A percentile compares a stretch with the other conserved stretches of the same genome.
These are phyloP conservation scores for Catharanthus roseus DNA, from an alignment of 257 asterid genomes.

Conservation along the genomic window DNA sequence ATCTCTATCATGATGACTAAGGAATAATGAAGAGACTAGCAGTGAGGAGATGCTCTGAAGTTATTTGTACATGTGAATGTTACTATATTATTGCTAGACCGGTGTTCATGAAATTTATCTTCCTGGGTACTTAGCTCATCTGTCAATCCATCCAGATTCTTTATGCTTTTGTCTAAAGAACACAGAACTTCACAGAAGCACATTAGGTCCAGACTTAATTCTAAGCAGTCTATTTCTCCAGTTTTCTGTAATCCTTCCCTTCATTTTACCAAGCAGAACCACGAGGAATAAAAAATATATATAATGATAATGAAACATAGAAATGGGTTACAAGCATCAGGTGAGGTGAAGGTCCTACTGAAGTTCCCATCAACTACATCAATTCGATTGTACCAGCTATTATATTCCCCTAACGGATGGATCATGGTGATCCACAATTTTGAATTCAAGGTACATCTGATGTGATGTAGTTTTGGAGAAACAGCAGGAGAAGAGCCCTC, in stretches of 20 bases:
- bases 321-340: too few relatives aligned
- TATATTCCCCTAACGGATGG: too few relatives aligned
- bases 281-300: too few relatives aligned
- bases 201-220: background rate
- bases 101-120: background rate
- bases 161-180: background rate
- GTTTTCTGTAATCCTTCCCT: background rate
- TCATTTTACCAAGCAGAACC: too few relatives aligned
- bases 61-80: slow-evolving; percentile 18
- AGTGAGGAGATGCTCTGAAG: slow-evolving; percentile 7
- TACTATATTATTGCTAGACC: background rate
- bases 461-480: too few relatives aligned
- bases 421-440: too few relatives aligned
- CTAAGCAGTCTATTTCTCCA: background rate
- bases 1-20: slow-evolving; percentile 71
- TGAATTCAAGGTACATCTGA: too few relatives aligned
- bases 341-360: too few relatives aligned
- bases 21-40: slow-evolving; percentile 8
- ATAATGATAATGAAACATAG: too few relatives aligned
- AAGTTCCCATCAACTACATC: too few relatives aligned
- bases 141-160: background rate
- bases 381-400: too few relatives aligned
- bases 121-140: background rate
- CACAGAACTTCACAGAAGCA: background rate
- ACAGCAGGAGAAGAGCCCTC: too few relatives aligned